These are phyloP conservation scores for Magnaporthiopsis poae DNA, from an alignment of 2,329 filamentous ascomycete species.

Conservation along the genomic window DNA sequence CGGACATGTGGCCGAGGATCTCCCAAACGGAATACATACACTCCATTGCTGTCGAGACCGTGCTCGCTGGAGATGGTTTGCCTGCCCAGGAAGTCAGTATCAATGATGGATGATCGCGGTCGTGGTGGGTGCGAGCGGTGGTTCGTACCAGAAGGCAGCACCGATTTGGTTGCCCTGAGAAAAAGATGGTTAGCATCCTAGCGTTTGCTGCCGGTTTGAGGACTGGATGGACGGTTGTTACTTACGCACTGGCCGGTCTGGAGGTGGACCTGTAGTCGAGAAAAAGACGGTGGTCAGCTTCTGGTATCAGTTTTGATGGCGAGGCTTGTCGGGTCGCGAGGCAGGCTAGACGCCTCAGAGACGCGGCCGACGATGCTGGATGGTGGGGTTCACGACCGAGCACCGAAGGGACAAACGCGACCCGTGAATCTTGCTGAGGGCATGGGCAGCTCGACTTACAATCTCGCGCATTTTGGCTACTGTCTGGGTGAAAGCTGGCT, in stretches of 20 bases:
- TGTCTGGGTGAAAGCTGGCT: conserved; percentile 5
- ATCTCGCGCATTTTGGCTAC: conserved; percentile 62
- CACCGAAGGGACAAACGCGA: conserved; percentile 9
- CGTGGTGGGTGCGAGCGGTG: background rate
- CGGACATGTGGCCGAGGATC: background rate
- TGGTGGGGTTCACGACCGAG: conserved; percentile 21
- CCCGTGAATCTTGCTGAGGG: no score
- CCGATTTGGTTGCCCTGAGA: conserved; percentile 97
- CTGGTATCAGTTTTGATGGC: background rate
- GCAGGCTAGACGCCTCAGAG: background rate
- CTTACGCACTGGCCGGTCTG: conserved; percentile 98
- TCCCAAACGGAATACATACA: conserved; percentile 50
- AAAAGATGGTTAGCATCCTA: conserved; percentile 22
- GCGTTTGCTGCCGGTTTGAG: background rate
- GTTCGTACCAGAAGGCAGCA: conserved; percentile 91
- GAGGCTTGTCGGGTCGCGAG: background rate
- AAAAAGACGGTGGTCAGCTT: conserved; percentile 14
- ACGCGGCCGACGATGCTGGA: background rate
- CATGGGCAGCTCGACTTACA: conserved; percentile 39
- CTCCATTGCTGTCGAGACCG: conserved; percentile 91
- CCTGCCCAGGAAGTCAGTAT: conserved; percentile 40
- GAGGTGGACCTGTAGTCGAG: conserved; percentile 75
- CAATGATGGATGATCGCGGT: background rate
- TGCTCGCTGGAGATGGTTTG: conserved; percentile 83
- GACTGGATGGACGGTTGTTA: conserved; percentile 15